These are phyloP conservation scores for Oryza brachyantha DNA, from an alignment of 176 grass and related monocot species.

Conservation along the genomic window DNA sequence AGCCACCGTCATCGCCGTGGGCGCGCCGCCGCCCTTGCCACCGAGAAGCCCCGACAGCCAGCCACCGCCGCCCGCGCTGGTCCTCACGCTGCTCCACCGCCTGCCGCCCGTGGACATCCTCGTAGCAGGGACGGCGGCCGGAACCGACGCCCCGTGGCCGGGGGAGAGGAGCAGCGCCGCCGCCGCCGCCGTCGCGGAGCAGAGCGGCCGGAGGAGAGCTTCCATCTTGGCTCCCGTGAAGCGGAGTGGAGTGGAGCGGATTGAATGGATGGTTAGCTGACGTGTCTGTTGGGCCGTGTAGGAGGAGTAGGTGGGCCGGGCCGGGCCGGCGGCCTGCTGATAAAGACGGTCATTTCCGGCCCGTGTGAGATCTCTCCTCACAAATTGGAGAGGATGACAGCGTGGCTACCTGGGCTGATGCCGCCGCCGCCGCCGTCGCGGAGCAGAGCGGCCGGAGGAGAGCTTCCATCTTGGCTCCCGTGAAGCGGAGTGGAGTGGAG, in stretches of 20 bases:
- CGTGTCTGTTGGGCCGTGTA: neutral
- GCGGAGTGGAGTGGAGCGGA: neutral
- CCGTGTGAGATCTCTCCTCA: no score
- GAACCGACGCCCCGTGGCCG: neutral
- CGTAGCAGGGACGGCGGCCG: neutral
- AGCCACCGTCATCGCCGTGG: conserved; percentile 36
- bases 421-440: neutral
- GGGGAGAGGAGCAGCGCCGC: neutral
- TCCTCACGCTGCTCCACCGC: conserved; percentile 29
- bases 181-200: neutral
- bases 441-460: conserved; percentile 29
- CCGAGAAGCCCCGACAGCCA: conserved; percentile 53
- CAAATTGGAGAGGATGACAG: no score
- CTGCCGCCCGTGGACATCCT: neutral
- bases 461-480: conserved; percentile 23
- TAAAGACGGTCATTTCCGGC: neutral
- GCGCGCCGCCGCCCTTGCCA: conserved; percentile 25
- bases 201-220: conserved; percentile 30
- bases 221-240: conserved; percentile 17
- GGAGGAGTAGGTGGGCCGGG: neutral
- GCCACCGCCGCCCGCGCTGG: conserved; percentile 35
- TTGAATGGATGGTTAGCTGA: neutral
- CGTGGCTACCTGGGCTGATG: no score
- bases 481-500: neutral
- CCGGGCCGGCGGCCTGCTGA: neutral